Base-by-base conservation (phyloP, 2,329 filamentous ascomycete genomes). In the Ceratocystis eucalypticola region DNA sequence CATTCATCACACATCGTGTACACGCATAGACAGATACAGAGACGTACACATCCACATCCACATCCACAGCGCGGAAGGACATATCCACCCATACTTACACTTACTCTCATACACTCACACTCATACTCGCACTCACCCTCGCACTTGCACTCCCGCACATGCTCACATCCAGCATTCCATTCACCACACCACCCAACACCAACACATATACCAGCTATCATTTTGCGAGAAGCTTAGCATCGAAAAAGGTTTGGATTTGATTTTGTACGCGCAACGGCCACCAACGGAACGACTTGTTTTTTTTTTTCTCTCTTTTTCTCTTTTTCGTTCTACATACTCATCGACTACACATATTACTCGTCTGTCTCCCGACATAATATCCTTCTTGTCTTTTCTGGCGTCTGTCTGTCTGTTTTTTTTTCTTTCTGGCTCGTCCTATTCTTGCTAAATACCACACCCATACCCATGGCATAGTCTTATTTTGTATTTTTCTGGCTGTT, bases 271-370 rank as follows among this genome's bases (percentile, higher is more conserved):
- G 61, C 44, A 37, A 63, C 61, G 44, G 61, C 22, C 61, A 48
- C 20, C 37, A 46, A 57, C 30, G 63, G 37, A 65, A 65, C 37
- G 63, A 65, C 45, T 65, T 65, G 55, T 59, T 65, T 59, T 62
- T 45, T 6, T 6, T 6, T 15, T 65, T 65, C 44, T 65, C 6
- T 45, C 17, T 64, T 65, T 25, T n/a, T 20, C 20, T 44, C 7
- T 41, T 25, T 44, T 5, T 20, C 28, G 41, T 22, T 41, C 22
- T 41, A 41, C 37, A 41, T 41, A 12, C 12, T 41, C 37, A 10
- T 53, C 22, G 22, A 53, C 22, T 15, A 53, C 48, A 53, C 48
- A 50, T n/a, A 7, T 25, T 28, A 28, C 25, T 28, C 15, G 20
- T 20, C 22, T 53, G 48, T 53, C 48, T 53, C 48, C 22, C 20